Conservation (phyloP, 2,329 filamentous ascomycete genomes). For the Chaetomiaceae sp. region DNA sequence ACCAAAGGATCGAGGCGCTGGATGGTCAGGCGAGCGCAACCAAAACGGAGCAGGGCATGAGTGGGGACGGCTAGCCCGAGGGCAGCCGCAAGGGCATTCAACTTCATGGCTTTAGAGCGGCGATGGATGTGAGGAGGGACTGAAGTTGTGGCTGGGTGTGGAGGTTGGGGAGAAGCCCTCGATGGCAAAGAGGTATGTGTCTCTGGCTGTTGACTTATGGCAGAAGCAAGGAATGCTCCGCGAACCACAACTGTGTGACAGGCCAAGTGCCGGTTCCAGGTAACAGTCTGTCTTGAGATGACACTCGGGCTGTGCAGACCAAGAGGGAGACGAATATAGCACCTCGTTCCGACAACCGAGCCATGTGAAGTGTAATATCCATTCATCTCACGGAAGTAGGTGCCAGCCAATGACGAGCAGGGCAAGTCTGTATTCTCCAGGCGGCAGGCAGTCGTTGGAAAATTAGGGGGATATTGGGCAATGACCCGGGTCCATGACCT, state of each 20-base stretch:
- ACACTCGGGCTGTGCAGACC: no score
- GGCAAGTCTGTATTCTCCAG: neutral
- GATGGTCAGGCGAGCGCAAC: slow-evolving; percentile 51
- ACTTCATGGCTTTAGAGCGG: slow-evolving; percentile 25
- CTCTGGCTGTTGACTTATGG: neutral
- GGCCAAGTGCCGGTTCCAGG: slow-evolving; percentile 5
- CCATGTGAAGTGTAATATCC: slow-evolving; percentile 23
- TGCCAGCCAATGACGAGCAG: neutral
- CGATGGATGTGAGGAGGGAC: neutral
- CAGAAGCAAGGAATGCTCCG: neutral
- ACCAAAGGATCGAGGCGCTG: slow-evolving; percentile 38
- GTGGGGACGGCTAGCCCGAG: slow-evolving; percentile 29
- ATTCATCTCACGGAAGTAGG: slow-evolving; percentile 26
- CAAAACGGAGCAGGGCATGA: slow-evolving; percentile 32
- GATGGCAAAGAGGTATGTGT: no score
- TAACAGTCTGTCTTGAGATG: no score
- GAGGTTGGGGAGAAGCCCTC: no score
- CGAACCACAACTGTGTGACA: neutral
- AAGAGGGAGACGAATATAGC: slow-evolving; percentile 28
- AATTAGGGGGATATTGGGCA: neutral
- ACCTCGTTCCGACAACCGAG: slow-evolving; percentile 27
- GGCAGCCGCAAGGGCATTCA: slow-evolving; percentile 23
- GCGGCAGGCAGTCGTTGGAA: neutral
- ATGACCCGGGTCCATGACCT: slow-evolving; percentile 13
- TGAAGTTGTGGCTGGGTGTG: neutral